Evolutionary conservation across 2,329 filamentous ascomycete genomes (phyloP).

Genomic region (Dichotomopilus funicola): DNA sequence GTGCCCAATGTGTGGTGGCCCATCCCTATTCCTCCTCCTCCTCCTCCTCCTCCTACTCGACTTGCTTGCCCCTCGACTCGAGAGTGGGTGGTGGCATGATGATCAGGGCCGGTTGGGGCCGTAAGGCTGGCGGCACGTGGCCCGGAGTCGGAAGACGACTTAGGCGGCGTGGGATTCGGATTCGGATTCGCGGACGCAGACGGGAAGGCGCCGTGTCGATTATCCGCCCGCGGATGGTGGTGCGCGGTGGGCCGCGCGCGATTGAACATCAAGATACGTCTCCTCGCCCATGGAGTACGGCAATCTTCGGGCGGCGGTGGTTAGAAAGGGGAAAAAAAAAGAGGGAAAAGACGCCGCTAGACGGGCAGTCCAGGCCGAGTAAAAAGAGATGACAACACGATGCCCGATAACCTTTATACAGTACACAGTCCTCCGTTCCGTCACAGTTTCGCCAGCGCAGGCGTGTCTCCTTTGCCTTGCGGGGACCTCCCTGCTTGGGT

Average conservation of each 20-base stretch:
- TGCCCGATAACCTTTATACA: neutral
- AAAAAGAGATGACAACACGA: constrained; percentile 3
- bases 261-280: constrained; percentile 23
- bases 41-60: no score
- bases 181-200: neutral
- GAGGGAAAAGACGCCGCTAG: neutral
- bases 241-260: constrained; percentile 21
- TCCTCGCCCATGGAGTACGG: constrained; percentile 19
- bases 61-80: neutral
- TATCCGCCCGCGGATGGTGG: constrained; percentile 18
- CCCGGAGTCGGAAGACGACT: constrained; percentile 10
- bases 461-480: neutral
- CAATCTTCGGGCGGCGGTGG: neutral
- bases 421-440: no score
- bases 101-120: neutral
- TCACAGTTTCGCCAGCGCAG: no score
- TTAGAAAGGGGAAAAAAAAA: neutral
- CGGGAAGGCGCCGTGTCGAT: constrained; percentile 10
- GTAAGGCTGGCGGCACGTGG: constrained; percentile 2
- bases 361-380: neutral
- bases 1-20: neutral
- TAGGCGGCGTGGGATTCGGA: constrained; percentile 8
- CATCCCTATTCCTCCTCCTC: neutral
- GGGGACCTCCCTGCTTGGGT: neutral
- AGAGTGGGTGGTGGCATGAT: constrained; percentile 7